Evolutionary conservation across 257 asterid species (phyloP), one percentile per base, ranked within the genome.

Genomic region (Anisodus tanguticus): DNA sequence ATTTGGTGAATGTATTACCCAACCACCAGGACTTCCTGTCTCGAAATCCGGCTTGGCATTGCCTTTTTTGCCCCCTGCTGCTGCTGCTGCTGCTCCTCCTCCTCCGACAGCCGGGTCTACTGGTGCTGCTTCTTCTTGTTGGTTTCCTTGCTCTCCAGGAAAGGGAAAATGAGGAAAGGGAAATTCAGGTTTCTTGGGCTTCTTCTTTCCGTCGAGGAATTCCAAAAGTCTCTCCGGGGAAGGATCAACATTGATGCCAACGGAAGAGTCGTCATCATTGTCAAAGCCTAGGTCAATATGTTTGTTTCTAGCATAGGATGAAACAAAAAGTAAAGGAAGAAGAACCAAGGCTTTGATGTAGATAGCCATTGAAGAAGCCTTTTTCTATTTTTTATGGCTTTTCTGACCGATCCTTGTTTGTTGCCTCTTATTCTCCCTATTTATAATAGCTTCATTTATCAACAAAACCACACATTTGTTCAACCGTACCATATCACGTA

Each of bases 1-100:
- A 87, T 93, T 91, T 59, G 80, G 55, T 9, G 85, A 85, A 68
- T 91, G 89, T 3, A 96, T 11, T 85, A 35, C 78, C 98, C 98
- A 96, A 0, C 79, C 15, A 2, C 98, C 98, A 0, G 5, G 54
- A 64, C 49, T 85, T 0, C 55, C 57, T 2, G 88, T 86, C 15
- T 53, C 67, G 5, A 87, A 83, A 59, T 87, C 82, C 1, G 85
- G 83, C 8, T 81, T 83, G 0, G 15, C 8, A 26, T 53, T 26
- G 43, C 10, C 9, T 0, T 15, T 7, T 16, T 6, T 15, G 17
- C 6, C 47, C 54, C 4, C 54, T 39, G 8, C 35, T 31, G 2
- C 16, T 39, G 8, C 35, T 31, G 2, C 16, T 31, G 35, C 35
- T 31, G 1, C 35, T 31, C 35, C 35, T 5, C 6, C 45, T 16